Percentiles rank a stretch among this genome's conserved stretches.
Conservation (phyloP, 139 green algal species). For the Nannochloris sp. region DNA sequence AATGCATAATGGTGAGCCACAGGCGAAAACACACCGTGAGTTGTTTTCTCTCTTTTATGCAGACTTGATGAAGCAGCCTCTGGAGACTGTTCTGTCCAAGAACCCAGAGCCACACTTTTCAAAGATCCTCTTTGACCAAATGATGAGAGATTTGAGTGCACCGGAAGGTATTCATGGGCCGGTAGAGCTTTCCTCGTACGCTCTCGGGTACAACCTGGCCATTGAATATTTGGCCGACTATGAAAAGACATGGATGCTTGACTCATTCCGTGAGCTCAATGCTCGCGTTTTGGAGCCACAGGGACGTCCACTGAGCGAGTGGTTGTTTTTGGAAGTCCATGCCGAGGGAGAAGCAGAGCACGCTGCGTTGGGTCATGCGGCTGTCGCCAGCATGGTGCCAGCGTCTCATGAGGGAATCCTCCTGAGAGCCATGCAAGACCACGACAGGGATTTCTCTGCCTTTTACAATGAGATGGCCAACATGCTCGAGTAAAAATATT, state of each 20-base stretch:
- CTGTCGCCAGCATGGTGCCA: slow-evolving; percentile 63
- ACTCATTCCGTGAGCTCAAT: slow-evolving; percentile 69
- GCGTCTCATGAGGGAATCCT: slow-evolving; percentile 42
- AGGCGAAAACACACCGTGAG: slow-evolving; percentile 67
- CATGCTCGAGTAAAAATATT: slow-evolving; percentile 48
- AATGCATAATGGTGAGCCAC: slow-evolving; percentile 76
- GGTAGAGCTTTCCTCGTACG: slow-evolving; percentile 61
- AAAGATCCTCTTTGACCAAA: slow-evolving; percentile 55
- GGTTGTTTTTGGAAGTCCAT: slow-evolving; percentile 84
- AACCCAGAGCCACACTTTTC: slow-evolving; percentile 36
- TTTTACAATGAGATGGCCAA: slow-evolving; percentile 83
- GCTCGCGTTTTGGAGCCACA: slow-evolving; percentile 32
- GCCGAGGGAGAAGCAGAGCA: slow-evolving; percentile 87
- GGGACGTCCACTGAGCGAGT: slow-evolving; percentile 50
- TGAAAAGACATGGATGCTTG: slow-evolving; percentile 91
- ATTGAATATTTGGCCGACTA: slow-evolving; percentile 92
- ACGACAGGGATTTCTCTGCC: slow-evolving; percentile 81
- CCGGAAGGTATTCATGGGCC: slow-evolving; percentile 12
- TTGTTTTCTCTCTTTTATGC: slow-evolving; percentile 80
- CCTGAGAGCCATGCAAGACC: slow-evolving; percentile 66
- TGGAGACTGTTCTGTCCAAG: slow-evolving; percentile 48
- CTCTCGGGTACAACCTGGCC: slow-evolving; percentile 88
- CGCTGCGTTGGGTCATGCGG: slow-evolving; percentile 80
- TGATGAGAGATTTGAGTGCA: slow-evolving; percentile 68
- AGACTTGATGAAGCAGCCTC: slow-evolving; percentile 49